Evolutionary conservation across 306 rosid genomes (phyloP).

Genomic region (Inga oerstediana): DNA sequence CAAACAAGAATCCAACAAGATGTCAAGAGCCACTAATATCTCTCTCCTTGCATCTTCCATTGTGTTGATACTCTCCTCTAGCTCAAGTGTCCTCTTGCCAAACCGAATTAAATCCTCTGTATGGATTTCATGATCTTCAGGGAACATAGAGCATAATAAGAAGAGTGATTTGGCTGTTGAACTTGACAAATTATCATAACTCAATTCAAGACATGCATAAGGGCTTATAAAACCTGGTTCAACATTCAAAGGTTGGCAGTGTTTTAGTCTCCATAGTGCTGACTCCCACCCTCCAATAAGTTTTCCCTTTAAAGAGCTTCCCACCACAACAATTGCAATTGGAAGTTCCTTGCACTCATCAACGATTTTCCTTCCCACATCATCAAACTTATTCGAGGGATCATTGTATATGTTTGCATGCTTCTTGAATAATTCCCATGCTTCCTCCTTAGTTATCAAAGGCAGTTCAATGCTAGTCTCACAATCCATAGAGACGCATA

Average conservation of each 20-base stretch:
- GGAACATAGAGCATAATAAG: slow-evolving; percentile 9
- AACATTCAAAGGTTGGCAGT: not conserved
- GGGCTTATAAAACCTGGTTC: not conserved
- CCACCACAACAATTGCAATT: not conserved
- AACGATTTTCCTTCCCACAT: not conserved
- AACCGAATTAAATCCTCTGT: not conserved
- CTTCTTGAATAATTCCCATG: not conserved
- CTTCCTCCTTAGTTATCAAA: not conserved
- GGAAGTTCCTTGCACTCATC: not conserved
- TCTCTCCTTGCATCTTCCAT: not conserved
- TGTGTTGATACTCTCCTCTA: no score
- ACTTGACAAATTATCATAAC: not conserved
- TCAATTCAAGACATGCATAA: not conserved
- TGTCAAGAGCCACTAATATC: not conserved
- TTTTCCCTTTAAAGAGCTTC: not conserved
- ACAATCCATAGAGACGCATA: not conserved
- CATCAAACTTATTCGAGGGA: not conserved
- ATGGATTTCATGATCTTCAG: not conserved
- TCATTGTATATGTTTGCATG: not conserved
- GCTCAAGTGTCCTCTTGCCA: not conserved
- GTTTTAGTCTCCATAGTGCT: not conserved
- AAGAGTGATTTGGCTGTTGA: not conserved
- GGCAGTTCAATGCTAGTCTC: not conserved
- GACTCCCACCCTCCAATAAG: not conserved
- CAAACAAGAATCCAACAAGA: not conserved